Percentiles rank a stretch among this genome's conserved stretches.
Evolutionary conservation across 257 asterid species (phyloP).

Genomic region (Salvia splendens): DNA sequence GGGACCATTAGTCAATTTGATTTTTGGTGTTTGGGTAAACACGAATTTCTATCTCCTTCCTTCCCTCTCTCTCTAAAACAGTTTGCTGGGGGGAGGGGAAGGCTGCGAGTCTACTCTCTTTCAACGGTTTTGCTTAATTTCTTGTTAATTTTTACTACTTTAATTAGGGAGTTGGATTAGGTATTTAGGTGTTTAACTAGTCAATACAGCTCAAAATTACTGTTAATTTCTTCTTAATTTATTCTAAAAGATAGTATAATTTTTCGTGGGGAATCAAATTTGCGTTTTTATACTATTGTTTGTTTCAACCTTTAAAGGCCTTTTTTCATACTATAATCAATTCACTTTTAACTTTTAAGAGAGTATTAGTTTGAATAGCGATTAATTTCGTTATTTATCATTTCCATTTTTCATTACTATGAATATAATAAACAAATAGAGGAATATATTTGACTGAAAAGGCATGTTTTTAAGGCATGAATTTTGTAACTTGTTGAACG

Average conservation of each 20-base stretch:
- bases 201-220: background rate
- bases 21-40: constrained; percentile 26
- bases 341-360: background rate
- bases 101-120: constrained; percentile 35
- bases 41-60: constrained; percentile 25
- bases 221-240: background rate
- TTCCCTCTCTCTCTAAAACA: constrained; percentile 25
- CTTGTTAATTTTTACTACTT: background rate
- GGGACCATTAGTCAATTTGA: constrained; percentile 31
- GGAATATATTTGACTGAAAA: no score
- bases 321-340: background rate
- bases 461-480: no score
- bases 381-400: no score
- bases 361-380: no score
- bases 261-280: background rate
- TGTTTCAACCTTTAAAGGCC: background rate
- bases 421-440: no score
- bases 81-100: constrained; percentile 31
- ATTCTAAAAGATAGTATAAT: no score
- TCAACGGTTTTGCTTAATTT: constrained; percentile 29
- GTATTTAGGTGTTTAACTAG: background rate
- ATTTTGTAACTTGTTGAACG: no score
- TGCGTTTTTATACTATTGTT: background rate
- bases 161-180: constrained; percentile 13
- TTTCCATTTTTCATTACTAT: no score